Percentiles rank a stretch among this genome's conserved stretches.
Conservation (phyloP, 164 flowering plant genomes). For the Magnolia changhungtana region DNA sequence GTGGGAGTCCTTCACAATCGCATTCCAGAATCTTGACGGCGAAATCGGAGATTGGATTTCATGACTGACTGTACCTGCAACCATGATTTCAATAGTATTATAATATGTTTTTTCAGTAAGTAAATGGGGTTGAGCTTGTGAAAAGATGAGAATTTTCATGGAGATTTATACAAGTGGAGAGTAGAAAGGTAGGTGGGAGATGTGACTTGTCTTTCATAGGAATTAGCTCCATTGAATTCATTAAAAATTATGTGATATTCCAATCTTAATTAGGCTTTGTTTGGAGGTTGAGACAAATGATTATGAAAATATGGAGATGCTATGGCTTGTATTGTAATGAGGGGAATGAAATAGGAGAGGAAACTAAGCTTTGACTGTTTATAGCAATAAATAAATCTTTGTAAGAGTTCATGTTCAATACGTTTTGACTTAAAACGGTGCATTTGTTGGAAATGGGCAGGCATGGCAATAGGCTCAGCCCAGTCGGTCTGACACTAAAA, state of each 20-base stretch:
- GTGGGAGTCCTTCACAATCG: conserved; percentile 3
- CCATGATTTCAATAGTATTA: background rate
- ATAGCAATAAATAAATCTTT: background rate
- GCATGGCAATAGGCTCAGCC: no score
- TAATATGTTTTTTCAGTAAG: background rate
- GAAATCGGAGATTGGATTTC: background rate
- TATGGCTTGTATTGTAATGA: background rate
- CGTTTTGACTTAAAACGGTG: background rate
- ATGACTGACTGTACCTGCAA: background rate
- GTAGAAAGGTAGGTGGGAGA: background rate
- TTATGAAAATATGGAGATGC: background rate
- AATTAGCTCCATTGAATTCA: background rate
- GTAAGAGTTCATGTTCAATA: background rate
- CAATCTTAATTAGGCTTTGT: background rate
- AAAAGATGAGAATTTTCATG: background rate
- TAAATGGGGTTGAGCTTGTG: background rate
- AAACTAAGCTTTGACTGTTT: background rate
- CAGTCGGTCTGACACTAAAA: no score
- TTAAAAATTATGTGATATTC: background rate
- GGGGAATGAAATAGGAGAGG: background rate
- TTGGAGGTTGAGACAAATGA: background rate
- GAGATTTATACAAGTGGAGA: background rate
- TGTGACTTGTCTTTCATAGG: background rate
- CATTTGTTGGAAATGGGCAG: no score
- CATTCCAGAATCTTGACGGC: background rate